A percentile compares a stretch with the other conserved stretches of the same genome.
These are phyloP conservation scores for Solanum clarkiae DNA, from an alignment of 257 asterid genomes.

Conservation along the genomic window DNA sequence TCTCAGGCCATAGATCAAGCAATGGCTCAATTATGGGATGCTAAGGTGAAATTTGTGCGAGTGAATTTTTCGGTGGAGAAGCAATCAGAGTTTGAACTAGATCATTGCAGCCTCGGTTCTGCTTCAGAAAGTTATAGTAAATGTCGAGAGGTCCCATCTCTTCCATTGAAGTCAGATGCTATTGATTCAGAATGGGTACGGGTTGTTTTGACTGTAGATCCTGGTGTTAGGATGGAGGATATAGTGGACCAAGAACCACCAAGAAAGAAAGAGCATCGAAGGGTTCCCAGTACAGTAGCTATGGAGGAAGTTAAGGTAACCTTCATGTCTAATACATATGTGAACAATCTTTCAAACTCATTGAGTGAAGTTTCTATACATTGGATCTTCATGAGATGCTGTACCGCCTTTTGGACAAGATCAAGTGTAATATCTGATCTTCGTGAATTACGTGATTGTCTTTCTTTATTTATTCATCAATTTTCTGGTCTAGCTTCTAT, in stretches of 20 bases:
- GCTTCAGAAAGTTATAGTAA: slow-evolving; percentile 19
- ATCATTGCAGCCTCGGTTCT: slow-evolving; percentile 4
- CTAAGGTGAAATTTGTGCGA: slow-evolving; percentile 44
- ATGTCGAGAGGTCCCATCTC: slow-evolving; percentile 26
- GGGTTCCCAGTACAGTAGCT: slow-evolving; percentile 98
- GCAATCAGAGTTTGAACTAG: slow-evolving; percentile 6
- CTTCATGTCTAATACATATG: not conserved
- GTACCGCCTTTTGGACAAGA: not conserved
- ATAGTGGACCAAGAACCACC: slow-evolving; percentile 85
- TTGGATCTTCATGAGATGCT: not conserved
- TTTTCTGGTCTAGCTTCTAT: not conserved
- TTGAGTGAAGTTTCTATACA: not conserved
- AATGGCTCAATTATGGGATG: slow-evolving; percentile 88
- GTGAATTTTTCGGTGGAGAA: slow-evolving; percentile 61
- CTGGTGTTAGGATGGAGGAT: slow-evolving; percentile 96
- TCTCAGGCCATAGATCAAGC: slow-evolving; percentile 99
- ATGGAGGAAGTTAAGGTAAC: slow-evolving; percentile 95
- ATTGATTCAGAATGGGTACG: slow-evolving; percentile 35
- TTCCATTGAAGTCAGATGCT: slow-evolving; percentile 31
- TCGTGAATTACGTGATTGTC: not conserved
- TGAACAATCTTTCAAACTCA: not conserved
- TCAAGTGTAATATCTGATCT: not conserved
- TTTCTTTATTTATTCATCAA: not conserved
- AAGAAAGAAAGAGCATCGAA: slow-evolving; percentile 90
- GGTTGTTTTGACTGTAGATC: slow-evolving; percentile 57